These are phyloP conservation scores for Austropuccinia psidii DNA, from an alignment of 1,284 basidiomycete species.

Conservation along the genomic window DNA sequence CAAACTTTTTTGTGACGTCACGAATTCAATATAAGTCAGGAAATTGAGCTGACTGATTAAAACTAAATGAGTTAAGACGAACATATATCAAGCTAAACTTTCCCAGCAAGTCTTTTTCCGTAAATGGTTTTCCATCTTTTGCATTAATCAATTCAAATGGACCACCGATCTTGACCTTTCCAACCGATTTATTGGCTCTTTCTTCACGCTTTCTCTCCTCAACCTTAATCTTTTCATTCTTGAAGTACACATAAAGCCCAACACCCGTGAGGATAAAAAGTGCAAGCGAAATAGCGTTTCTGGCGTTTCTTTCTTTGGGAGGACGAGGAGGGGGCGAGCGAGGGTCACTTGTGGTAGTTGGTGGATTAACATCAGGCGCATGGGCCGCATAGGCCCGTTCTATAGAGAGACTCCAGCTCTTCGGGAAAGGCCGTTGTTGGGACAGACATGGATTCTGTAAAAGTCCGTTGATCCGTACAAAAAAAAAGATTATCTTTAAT, in stretches of 20 bases:
- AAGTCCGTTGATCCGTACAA: too few relatives aligned
- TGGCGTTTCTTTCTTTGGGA: not conserved
- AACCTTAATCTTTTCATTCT: conserved; percentile 72
- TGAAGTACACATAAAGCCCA: conserved; percentile 81
- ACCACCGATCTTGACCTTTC: conserved; percentile 72
- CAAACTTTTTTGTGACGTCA: conserved; percentile 54
- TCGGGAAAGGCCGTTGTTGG: too few relatives aligned
- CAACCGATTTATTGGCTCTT: conserved; percentile 50
- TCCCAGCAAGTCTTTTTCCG: conserved; percentile 72
- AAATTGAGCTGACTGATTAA: not conserved
- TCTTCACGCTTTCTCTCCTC: conserved; percentile 61
- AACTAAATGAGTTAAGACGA: conserved; percentile 31
- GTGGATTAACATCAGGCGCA: too few relatives aligned
- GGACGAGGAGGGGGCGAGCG: not conserved
- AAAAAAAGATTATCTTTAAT: too few relatives aligned
- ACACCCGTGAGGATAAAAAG: conserved; percentile 74
- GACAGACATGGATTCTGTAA: too few relatives aligned
- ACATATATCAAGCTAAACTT: conserved; percentile 75
- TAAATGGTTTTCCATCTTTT: conserved; percentile 63
- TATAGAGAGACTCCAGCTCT: too few relatives aligned
- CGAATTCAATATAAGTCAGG: not conserved
- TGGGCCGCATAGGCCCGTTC: too few relatives aligned
- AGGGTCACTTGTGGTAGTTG: not conserved
- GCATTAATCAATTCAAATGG: conserved; percentile 67
- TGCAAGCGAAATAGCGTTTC: conserved; percentile 61